phyloP scores from a whole-genome alignment of 352 stramenopile species.

The Sclerospora graminicola region DNA sequence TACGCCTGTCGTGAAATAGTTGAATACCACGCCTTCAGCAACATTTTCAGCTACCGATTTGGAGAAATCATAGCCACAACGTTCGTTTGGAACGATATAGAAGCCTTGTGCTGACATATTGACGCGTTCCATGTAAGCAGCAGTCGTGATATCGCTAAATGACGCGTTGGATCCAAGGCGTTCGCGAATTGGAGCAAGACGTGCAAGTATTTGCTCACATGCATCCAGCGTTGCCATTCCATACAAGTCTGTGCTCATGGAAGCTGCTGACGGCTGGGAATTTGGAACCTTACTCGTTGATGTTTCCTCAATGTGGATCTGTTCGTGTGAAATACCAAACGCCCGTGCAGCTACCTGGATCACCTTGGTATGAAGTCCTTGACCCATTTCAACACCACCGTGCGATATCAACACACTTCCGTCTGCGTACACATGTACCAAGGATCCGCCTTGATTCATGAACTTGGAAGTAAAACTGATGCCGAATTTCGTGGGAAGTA shows the following conservation, averaged over 20 bases:
- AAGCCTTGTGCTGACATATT: slow-evolving; percentile 94
- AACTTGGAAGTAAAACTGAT: slow-evolving; percentile 96
- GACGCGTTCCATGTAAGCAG: slow-evolving; percentile 88
- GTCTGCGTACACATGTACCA: slow-evolving; percentile 95
- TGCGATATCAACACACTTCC: slow-evolving; percentile 93
- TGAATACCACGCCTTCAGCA: slow-evolving; percentile 87
- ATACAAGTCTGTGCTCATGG: slow-evolving; percentile 94
- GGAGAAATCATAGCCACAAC: slow-evolving; percentile 90
- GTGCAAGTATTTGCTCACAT: slow-evolving; percentile 90
- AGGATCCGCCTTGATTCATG: slow-evolving; percentile 94
- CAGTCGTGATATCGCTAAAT: slow-evolving; percentile 78
- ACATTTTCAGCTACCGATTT: slow-evolving; percentile 86
- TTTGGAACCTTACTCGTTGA: slow-evolving; percentile 94
- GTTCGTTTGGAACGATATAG: slow-evolving; percentile 86
- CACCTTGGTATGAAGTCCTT: slow-evolving; percentile 95
- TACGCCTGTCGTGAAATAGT: slow-evolving; percentile 94
- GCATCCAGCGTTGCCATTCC: slow-evolving; percentile 95
- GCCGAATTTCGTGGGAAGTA: slow-evolving; percentile 89
- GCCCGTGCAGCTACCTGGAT: slow-evolving; percentile 83
- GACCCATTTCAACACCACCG: slow-evolving; percentile 96
- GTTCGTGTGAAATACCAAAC: slow-evolving; percentile 87
- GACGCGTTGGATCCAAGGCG: slow-evolving; percentile 46
- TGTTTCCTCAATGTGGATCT: slow-evolving; percentile 92
- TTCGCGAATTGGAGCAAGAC: slow-evolving; percentile 79
- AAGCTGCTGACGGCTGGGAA: slow-evolving; percentile 89